A percentile compares a stretch with the other conserved stretches of the same genome.
Conservation (phyloP, 306 rosid genomes). For the Prinsepia uniflora region DNA sequence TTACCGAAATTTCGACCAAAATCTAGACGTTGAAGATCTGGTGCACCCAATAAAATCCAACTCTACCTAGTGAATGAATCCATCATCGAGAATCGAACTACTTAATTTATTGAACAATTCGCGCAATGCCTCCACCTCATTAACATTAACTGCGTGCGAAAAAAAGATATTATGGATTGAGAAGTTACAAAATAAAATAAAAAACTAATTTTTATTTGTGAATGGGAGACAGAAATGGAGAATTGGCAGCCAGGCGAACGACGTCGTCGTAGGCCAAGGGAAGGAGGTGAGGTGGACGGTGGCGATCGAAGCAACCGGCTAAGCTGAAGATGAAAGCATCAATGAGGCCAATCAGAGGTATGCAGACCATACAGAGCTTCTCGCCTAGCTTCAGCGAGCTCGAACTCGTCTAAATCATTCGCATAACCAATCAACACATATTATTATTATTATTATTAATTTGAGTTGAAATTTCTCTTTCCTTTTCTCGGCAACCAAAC, state of each 20-base stretch:
- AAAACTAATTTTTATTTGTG: not conserved
- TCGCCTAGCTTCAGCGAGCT: conserved; percentile 39
- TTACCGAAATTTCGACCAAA: no score
- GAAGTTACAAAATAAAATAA: no score
- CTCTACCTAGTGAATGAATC: conserved; percentile 63
- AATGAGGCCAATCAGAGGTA: conserved; percentile 37
- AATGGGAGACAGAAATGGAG: conserved; percentile 46
- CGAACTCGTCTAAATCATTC: conserved; percentile 26
- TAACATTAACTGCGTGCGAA: conserved; percentile 45
- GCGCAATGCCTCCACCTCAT: conserved; percentile 68
- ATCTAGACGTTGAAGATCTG: no score
- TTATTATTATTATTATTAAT: not conserved
- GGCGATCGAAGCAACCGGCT: conserved; percentile 41
- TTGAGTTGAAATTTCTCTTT: not conserved
- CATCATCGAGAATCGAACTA: conserved; percentile 56
- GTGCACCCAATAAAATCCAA: no score
- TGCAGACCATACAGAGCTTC: conserved; percentile 38
- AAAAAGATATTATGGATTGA: not conserved
- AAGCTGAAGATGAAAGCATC: conserved; percentile 39
- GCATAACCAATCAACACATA: no score
- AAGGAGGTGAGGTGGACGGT: conserved; percentile 7
- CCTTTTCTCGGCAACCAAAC: not conserved
- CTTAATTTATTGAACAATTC: conserved; percentile 69
- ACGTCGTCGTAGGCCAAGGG: conserved; percentile 31
- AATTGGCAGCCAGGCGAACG: conserved; percentile 44